phyloP scores from a whole-genome alignment of 2,329 filamentous ascomycete species.

The Microcyclospora tardicrescens region DNA sequence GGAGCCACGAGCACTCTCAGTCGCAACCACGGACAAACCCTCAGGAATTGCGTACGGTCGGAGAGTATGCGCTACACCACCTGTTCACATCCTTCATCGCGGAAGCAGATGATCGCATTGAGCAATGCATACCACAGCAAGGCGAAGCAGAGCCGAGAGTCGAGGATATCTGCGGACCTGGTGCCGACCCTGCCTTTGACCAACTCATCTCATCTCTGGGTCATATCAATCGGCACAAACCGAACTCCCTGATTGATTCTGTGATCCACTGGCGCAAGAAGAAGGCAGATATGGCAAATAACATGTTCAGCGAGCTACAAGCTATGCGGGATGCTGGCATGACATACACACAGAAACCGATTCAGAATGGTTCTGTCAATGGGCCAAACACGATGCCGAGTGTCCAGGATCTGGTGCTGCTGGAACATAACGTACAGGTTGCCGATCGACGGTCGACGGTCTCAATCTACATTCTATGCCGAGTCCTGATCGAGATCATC shows the following conservation, averaged over 20 bases:
- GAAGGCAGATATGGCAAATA: slow-evolving; percentile 71
- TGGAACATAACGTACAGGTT: slow-evolving; percentile 18
- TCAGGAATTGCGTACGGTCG: slow-evolving; percentile 79
- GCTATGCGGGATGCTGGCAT: slow-evolving; percentile 10
- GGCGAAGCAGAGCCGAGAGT: slow-evolving; percentile 73
- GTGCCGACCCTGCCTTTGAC: slow-evolving; percentile 79
- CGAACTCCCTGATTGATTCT: slow-evolving; percentile 87
- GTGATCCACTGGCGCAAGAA: slow-evolving; percentile 97
- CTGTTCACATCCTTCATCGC: slow-evolving; percentile 94
- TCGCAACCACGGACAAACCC: slow-evolving; percentile 39
- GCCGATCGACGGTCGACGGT: slow-evolving; percentile 77
- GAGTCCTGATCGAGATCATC: slow-evolving; percentile 88
- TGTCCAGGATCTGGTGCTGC: slow-evolving; percentile 13
- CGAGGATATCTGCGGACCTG: slow-evolving; percentile 80
- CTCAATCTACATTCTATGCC: slow-evolving; percentile 89
- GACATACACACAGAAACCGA: slow-evolving; percentile 12
- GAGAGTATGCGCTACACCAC: slow-evolving; percentile 92
- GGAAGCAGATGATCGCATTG: slow-evolving; percentile 92
- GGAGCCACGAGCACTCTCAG: slow-evolving; percentile 62
- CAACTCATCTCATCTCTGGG: slow-evolving; percentile 87
- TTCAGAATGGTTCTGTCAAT: slow-evolving; percentile 7
- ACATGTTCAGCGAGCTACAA: slow-evolving; percentile 19
- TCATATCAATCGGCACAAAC: slow-evolving; percentile 86
- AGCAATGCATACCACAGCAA: slow-evolving; percentile 67
- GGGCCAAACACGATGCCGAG: slow-evolving; percentile 10